phyloP scores from a whole-genome alignment of 1,284 basidiomycete genomes.

The Tilletia setariae region DNA sequence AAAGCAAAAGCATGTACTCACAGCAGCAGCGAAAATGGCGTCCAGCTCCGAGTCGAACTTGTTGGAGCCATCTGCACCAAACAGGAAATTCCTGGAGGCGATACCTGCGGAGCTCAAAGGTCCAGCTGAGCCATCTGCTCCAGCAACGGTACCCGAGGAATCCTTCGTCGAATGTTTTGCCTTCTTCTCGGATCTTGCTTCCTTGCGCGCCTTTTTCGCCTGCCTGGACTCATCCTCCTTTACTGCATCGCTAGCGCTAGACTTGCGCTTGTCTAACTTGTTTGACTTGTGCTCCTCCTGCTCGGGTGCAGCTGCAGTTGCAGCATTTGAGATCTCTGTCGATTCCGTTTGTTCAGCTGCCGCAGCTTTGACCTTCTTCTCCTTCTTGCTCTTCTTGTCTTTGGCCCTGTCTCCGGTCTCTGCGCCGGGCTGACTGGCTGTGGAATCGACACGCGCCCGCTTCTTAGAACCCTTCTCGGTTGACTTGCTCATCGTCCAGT shows the following conservation, averaged over 20 bases:
- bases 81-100: not conserved
- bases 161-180: constrained; percentile 26
- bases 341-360: not conserved
- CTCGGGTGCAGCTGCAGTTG: not conserved
- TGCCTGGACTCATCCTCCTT: constrained; percentile 56
- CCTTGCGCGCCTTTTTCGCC: constrained; percentile 44
- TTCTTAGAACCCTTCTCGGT: not conserved
- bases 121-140: constrained; percentile 64
- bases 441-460: not conserved
- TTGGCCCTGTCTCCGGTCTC: not conserved
- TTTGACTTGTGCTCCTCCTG: not conserved
- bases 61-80: constrained; percentile 58
- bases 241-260: constrained; percentile 53
- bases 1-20: constrained; percentile 68
- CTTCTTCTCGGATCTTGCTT: constrained; percentile 32
- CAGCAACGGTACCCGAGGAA: constrained; percentile 18
- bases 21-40: constrained; percentile 68
- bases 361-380: not conserved
- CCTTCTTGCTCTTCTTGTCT: constrained; percentile 1
- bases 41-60: constrained; percentile 74
- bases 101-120: not conserved
- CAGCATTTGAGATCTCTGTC: not conserved
- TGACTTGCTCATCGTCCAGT: not conserved
- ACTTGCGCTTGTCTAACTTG: not conserved
- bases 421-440: not conserved